Evolutionary conservation across 306 rosid genomes (phyloP), one percentile per base, ranked within the genome.

Genomic region (Dryas alaskensis): DNA sequence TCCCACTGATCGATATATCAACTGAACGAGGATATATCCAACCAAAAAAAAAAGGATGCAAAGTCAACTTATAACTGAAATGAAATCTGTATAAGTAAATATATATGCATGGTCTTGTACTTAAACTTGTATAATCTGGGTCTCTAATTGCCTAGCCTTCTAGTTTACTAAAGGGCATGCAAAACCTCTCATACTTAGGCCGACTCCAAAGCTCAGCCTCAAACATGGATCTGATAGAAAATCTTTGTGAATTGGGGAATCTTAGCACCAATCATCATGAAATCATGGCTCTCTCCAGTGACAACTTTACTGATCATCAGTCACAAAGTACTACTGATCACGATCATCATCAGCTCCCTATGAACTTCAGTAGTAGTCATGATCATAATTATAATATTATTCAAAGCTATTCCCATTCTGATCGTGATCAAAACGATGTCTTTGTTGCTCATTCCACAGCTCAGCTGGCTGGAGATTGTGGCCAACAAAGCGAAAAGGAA

Each of bases 171-270:
- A 48, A 47, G 66, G 75, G 75, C 67, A 71, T 58, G 57, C 66
- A 71, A 71, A 71, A 25, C 55, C n/a, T 25, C 65, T 31, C 37
- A 31, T 31, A 31, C 37, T 31, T 31, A 31, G 37, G 2, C 3
- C 0, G 37, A 31, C 37, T 31, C 37, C 37, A 31, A 31, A 31
- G 37, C 37, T 31, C 37, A 31, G 37, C 37, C 37, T 39, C 10
- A 44, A 70, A 19, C 52, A 71, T 69, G 73, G 81, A 83, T 60
- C 61, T 76, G 10, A 75, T 49, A 64, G 77, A 73, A 46, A 78
- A 75, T 46, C 73, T 71, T 43, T 45, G 69, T 50, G 70, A 65
- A 44, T 65, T 61, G 72, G 48, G 67, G 76, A 76, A 66, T 55
- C 72, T 45, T n/a, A 58, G 51, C 58, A 39, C 57, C 43, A 75